These are phyloP conservation scores for Dryadomyces quercus-mongolicae DNA, from an alignment of 2,329 filamentous ascomycete species.

Conservation along the genomic window DNA sequence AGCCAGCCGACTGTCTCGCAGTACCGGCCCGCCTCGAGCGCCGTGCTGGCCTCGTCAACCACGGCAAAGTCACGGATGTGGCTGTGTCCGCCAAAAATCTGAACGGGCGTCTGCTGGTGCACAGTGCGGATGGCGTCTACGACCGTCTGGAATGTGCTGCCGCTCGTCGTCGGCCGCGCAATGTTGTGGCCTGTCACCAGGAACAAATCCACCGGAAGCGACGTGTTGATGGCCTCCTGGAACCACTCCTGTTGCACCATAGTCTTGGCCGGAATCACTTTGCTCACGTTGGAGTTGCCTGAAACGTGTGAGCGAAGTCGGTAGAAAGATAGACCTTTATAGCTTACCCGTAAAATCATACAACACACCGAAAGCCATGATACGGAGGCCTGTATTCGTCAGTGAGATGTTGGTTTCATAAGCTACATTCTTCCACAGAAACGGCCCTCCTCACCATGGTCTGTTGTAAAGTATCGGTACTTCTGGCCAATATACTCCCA, in stretches of 20 bases:
- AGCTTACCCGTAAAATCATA: constrained; percentile 34
- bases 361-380: constrained; percentile 32
- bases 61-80: constrained; percentile 55
- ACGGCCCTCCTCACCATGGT: constrained; percentile 12
- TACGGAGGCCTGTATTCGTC: constrained; percentile 20
- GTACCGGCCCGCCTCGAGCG: constrained; percentile 51
- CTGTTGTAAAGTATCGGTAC: constrained; percentile 30
- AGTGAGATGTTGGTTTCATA: background rate
- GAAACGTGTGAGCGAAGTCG: background rate
- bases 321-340: background rate
- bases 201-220: constrained; percentile 49
- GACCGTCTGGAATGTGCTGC: constrained; percentile 31
- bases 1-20: constrained; percentile 59
- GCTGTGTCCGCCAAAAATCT: constrained; percentile 53
- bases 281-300: constrained; percentile 49
- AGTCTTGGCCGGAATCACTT: constrained; percentile 40
- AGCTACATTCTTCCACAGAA: no score
- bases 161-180: constrained; percentile 29
- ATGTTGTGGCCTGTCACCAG: constrained; percentile 54
- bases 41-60: constrained; percentile 49
- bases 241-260: constrained; percentile 49
- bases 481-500: constrained; percentile 31
- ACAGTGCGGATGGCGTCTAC: constrained; percentile 45
- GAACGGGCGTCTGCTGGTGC: constrained; percentile 45
- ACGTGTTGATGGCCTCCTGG: constrained; percentile 37